Evolutionary conservation across 352 stramenopile genomes (phyloP), one percentile per base, ranked within the genome.

Genomic region (Lagenidium sp.): DNA sequence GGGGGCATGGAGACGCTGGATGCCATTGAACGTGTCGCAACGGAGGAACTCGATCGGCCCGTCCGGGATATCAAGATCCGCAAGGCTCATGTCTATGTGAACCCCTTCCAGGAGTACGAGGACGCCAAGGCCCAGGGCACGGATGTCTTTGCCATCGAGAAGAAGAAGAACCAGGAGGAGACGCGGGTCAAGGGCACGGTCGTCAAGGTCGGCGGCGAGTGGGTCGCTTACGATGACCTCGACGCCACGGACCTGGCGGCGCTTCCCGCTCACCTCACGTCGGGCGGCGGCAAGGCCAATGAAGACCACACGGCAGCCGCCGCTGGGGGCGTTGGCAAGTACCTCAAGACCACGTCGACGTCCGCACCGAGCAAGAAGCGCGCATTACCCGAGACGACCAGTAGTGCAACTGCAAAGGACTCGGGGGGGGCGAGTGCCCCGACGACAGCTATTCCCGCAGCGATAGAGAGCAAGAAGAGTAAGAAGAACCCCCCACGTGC

Each of bases 91-190:
- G 84, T 97, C 7, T 89, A 96, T 44, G 64, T 56, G 7, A 95
- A 97, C 49, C 90, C 92, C 11, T 95, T 97, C 44, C 60, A 89
- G 19, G 77, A 96, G 41, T 91, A 82, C 30, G 73, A 87, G 22
- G 70, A 80, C 23, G 76, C 78, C 12, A 51, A 75, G 39, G 48
- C 51, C 0, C 56, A 77, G 37, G 78, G 76, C 5, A 56, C 68
- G 12, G 75, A 90, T 44, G 70, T 76, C 5, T 52, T 87, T 3
- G 52, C 75, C 21, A 19, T 76, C 8, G 63, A 82, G 31, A 67
- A 81, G 41, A 65, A 81, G 24, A 55, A 53, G 21, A 63, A 61
- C 15, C 57, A 66, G 23, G 68, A 82, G 37, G 68, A 65, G 7
- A 63, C 72, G 29, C 50, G 61, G 10, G 62, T 82, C 32, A 64